A percentile compares a stretch with the other conserved stretches of the same genome.
Conservation (phyloP, 2,329 filamentous ascomycete species). For the Phaeosphaeriaceae sp. region DNA sequence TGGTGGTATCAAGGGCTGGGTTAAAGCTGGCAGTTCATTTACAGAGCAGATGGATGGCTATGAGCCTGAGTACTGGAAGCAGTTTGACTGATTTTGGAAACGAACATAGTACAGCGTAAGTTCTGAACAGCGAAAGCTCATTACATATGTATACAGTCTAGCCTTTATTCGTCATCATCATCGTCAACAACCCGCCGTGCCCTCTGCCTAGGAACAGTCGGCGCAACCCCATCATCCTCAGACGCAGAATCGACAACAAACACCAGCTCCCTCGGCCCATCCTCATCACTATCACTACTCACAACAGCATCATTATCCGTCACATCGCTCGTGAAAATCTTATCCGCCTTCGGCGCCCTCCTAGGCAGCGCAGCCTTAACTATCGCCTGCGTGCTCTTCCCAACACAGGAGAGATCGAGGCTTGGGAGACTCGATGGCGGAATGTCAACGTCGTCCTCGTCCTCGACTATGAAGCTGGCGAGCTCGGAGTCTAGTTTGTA, state of each 20-base stretch:
- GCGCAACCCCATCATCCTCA: constrained; percentile 29
- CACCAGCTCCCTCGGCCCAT: constrained; percentile 19
- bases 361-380: constrained; percentile 31
- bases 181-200: constrained; percentile 39
- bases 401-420: constrained; percentile 33
- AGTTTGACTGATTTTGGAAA: constrained; percentile 30
- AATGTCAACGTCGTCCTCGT: constrained; percentile 44
- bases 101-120: too few relatives aligned
- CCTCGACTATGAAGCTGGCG: constrained; percentile 53
- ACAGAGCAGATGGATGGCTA: constrained; percentile 51
- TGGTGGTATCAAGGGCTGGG: constrained; percentile 55
- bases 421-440: constrained; percentile 43
- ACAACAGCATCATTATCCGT: constrained; percentile 43
- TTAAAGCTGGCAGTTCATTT: constrained; percentile 49
- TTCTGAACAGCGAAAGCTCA: not conserved
- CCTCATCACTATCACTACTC: constrained; percentile 43
- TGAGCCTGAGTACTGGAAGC: constrained; percentile 50
- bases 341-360: constrained; percentile 29
- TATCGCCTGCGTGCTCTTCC: constrained; percentile 43
- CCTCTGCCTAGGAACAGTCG: constrained; percentile 30
- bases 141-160: not conserved
- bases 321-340: constrained; percentile 45
- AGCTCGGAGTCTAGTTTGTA: constrained; percentile 54
- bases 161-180: constrained; percentile 37
- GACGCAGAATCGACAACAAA: constrained; percentile 32